Evolutionary conservation across 257 asterid species (phyloP).

Genomic region (Jacaranda mimosifolia): DNA sequence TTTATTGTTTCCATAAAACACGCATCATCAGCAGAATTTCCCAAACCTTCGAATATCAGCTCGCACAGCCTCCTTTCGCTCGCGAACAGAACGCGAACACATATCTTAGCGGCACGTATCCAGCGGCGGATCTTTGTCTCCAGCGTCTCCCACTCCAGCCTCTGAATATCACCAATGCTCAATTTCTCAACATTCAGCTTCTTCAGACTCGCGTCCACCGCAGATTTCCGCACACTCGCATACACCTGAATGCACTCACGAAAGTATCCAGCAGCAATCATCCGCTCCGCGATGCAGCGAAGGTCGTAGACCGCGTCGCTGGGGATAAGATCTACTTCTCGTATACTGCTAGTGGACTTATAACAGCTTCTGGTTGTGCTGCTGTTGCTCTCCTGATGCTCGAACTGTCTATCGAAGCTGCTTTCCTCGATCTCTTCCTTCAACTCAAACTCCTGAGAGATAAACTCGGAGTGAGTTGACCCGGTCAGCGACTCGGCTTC

Average conservation of each 20-base stretch:
- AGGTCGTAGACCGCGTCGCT: conserved; percentile 75
- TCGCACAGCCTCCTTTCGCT: conserved; percentile 83
- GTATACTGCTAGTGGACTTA: conserved; percentile 64
- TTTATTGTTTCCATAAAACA: conserved; percentile 86
- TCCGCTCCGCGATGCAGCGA: conserved; percentile 84
- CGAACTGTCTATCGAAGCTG: conserved; percentile 51
- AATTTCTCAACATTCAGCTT: conserved; percentile 70
- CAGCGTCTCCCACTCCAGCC: conserved; percentile 80
- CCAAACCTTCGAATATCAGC: conserved; percentile 75
- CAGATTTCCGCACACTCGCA: conserved; percentile 77
- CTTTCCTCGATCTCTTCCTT: conserved; percentile 46
- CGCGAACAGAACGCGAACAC: conserved; percentile 76
- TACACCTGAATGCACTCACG: conserved; percentile 91
- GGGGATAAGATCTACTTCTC: conserved; percentile 81
- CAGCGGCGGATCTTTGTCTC: conserved; percentile 88
- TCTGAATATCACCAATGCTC: conserved; percentile 87
- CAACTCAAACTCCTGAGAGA: conserved; percentile 51
- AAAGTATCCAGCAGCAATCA: conserved; percentile 69
- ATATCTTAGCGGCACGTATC: conserved; percentile 80
- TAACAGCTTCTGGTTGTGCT: conserved; percentile 56
- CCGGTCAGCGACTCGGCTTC: conserved; percentile 67
- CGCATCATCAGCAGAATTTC: conserved; percentile 61
- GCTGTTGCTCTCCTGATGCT: conserved; percentile 72
- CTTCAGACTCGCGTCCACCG: conserved; percentile 67
- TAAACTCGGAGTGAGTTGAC: conserved; percentile 49